Conservation (phyloP, 2,329 filamentous ascomycete genomes). For the Aspergillus sp. region DNA sequence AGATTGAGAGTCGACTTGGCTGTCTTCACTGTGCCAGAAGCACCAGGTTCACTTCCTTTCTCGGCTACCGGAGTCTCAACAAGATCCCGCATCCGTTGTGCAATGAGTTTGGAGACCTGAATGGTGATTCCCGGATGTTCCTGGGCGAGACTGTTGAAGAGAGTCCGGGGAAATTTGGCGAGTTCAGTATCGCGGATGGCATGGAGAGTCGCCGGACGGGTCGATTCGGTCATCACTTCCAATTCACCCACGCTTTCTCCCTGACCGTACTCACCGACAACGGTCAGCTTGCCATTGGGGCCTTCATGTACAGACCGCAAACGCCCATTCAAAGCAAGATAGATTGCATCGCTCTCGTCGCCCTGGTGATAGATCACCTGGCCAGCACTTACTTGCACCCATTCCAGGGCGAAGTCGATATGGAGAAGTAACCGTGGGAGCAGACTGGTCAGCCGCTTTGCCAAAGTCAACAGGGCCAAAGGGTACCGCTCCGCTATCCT, state of each 20-base stretch:
- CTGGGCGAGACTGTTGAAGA: slow-evolving; percentile 96
- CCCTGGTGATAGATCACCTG: slow-evolving; percentile 92
- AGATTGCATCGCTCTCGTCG: slow-evolving; percentile 97
- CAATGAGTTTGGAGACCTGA: slow-evolving; percentile 98
- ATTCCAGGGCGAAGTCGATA: slow-evolving; percentile 97
- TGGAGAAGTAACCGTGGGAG: slow-evolving; percentile 88
- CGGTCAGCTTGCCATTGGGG: slow-evolving; percentile 77
- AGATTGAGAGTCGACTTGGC: slow-evolving; percentile 86
- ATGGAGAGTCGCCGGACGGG: slow-evolving; percentile 85
- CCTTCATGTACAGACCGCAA: slow-evolving; percentile 81
- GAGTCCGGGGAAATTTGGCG: slow-evolving; percentile 89
- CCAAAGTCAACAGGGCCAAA: slow-evolving; percentile 90
- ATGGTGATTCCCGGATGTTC: slow-evolving; percentile 98
- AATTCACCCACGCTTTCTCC: slow-evolving; percentile 97
- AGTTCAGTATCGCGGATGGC: slow-evolving; percentile 96
- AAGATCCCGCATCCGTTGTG: slow-evolving; percentile 85
- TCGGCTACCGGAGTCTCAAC: slow-evolving; percentile 77
- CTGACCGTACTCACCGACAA: slow-evolving; percentile 90
- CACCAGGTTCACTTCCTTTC: slow-evolving; percentile 62
- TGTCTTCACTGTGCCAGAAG: slow-evolving; percentile 52
- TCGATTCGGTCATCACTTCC: slow-evolving; percentile 93
- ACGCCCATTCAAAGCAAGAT: slow-evolving; percentile 93
- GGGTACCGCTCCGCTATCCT: slow-evolving; percentile 91
- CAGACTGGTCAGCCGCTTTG: slow-evolving; percentile 86
- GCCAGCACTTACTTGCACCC: slow-evolving; percentile 94